These are phyloP conservation scores for Ormosia semicastrata DNA, from an alignment of 306 rosid species.

Conservation along the genomic window DNA sequence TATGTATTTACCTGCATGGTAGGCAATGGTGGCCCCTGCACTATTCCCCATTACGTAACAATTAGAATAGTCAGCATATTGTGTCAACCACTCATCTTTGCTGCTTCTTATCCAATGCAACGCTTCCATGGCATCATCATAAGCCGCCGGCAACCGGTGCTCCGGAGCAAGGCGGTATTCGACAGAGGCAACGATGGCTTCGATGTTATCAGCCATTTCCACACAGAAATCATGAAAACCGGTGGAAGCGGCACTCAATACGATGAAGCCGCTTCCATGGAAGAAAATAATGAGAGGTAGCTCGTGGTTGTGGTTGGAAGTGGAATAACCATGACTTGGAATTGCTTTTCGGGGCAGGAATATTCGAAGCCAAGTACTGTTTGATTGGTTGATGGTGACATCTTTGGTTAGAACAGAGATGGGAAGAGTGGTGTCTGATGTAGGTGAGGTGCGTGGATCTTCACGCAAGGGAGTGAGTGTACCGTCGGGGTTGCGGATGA, in stretches of 20 bases:
- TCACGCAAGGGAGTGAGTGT: constrained; percentile 22
- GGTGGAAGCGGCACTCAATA: constrained; percentile 26
- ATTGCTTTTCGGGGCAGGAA: constrained; percentile 34
- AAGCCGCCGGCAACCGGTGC: constrained; percentile 52
- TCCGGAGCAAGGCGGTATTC: constrained; percentile 58
- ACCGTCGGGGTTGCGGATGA: constrained; percentile 31
- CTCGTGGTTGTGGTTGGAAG: not conserved
- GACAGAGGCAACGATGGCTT: constrained; percentile 39
- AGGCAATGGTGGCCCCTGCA: constrained; percentile 51
- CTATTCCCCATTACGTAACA: constrained; percentile 50
- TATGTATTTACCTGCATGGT: not conserved
- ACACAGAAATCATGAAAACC: constrained; percentile 27
- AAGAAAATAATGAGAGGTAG: constrained; percentile 46
- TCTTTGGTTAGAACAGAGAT: constrained; percentile 40
- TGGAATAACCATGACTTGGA: not conserved
- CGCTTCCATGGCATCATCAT: constrained; percentile 49
- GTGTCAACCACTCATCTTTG: constrained; percentile 38
- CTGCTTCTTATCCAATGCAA: constrained; percentile 28
- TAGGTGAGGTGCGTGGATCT: constrained; percentile 11
- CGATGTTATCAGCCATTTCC: not conserved
- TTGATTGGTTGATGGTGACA: constrained; percentile 38
- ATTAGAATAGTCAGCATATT: constrained; percentile 38
- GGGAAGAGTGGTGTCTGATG: constrained; percentile 18
- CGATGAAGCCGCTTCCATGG: constrained; percentile 49
- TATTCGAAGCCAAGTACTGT: constrained; percentile 37